Evolutionary conservation across 2,329 filamentous ascomycete species (phyloP).

Genomic region (Stagonosporopsis cucurbitacearum): DNA sequence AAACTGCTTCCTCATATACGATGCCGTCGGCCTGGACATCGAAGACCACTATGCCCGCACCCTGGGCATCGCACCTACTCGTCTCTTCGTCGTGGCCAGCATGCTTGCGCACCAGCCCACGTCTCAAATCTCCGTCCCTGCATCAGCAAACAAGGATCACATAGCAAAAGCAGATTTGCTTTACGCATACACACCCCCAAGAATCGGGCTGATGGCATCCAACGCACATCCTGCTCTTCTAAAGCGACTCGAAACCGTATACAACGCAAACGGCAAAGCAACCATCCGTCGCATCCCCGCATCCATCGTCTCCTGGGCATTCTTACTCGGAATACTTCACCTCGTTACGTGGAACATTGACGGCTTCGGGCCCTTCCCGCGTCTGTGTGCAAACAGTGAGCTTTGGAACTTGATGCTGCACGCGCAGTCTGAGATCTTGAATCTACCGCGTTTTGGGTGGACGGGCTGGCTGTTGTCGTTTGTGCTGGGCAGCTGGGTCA

Average conservation of each 20-base stretch:
- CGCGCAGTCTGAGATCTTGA: slow-evolving; percentile 26
- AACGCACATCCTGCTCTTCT: slow-evolving; percentile 17
- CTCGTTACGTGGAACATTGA: slow-evolving; percentile 22
- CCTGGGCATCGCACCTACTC: slow-evolving; percentile 15
- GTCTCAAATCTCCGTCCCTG: slow-evolving; percentile 18
- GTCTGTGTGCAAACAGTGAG: slow-evolving; percentile 16
- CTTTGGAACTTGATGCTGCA: slow-evolving; percentile 25
- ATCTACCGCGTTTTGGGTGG: slow-evolving; percentile 27
- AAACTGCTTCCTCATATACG: slow-evolving; percentile 23
- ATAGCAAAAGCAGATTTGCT: slow-evolving; percentile 23
- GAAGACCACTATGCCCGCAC: slow-evolving; percentile 23
- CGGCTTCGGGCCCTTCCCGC: slow-evolving; percentile 18
- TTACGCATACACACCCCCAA: slow-evolving; percentile 1
- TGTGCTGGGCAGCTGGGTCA: slow-evolving; percentile 23
- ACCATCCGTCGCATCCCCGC: slow-evolving; percentile 10
- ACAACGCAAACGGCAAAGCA: slow-evolving; percentile 15
- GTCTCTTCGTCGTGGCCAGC: slow-evolving; percentile 19
- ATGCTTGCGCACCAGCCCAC: slow-evolving; percentile 33
- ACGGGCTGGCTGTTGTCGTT: slow-evolving; percentile 26
- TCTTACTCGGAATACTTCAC: slow-evolving; percentile 19
- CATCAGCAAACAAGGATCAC: slow-evolving; percentile 9
- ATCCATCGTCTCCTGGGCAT: not conserved
- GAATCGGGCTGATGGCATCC: slow-evolving; percentile 14
- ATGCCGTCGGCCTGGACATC: slow-evolving; percentile 26
- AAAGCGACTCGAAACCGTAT: slow-evolving; percentile 15